phyloP scores from a whole-genome alignment of 164 flowering plant genomes.

The Akebia trifoliata region DNA sequence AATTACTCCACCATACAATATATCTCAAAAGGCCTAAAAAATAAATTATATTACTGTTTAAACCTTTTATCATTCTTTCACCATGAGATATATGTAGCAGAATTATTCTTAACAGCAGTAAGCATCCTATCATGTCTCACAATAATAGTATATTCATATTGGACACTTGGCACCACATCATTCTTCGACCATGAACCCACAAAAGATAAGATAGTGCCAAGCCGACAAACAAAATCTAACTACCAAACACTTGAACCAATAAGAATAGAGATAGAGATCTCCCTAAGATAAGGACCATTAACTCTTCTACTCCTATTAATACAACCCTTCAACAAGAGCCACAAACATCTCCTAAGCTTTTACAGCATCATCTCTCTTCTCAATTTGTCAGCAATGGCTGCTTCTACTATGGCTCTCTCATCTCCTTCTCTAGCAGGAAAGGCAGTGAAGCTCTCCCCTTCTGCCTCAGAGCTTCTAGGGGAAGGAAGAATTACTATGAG shows the following conservation, averaged over 20 bases:
- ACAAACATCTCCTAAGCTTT: not conserved
- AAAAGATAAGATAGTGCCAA: no score
- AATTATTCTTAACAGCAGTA: no score
- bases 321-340: not conserved
- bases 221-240: conserved; percentile 5
- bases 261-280: conserved; percentile 32
- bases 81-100: no score
- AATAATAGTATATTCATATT: no score
- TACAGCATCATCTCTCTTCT: no score
- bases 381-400: conserved; percentile 28
- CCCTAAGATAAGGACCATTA: conserved; percentile 18
- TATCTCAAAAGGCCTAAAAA: no score
- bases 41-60: no score
- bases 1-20: no score
- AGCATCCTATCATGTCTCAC: no score
- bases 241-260: conserved; percentile 30
- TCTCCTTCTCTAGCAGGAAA: conserved; percentile 48
- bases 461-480: conserved; percentile 23
- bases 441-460: conserved; percentile 34
- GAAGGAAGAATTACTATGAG: conserved; percentile 34
- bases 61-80: no score
- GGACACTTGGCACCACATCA: no score
- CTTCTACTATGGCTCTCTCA: conserved; percentile 58
- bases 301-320: conserved; percentile 6
- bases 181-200: no score